These are phyloP conservation scores for Rhizopogon roseolus DNA, from an alignment of 768 basidiomycete genomes.

Conservation along the genomic window DNA sequence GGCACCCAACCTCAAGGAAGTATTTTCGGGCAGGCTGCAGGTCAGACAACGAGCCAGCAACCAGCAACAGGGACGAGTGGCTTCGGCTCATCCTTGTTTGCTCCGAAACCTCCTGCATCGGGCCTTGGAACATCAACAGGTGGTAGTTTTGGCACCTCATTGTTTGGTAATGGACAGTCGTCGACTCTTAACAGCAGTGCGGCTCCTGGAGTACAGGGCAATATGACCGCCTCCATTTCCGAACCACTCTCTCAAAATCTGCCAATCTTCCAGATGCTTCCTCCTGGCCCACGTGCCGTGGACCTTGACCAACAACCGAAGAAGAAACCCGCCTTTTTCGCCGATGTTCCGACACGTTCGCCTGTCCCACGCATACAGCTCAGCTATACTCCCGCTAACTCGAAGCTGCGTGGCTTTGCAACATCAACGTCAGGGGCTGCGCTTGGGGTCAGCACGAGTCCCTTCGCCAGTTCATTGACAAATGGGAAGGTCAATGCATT, in stretches of 20 bases:
- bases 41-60: slow-evolving; percentile 37
- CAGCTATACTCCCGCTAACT: slow-evolving; percentile 56
- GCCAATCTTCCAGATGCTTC: slow-evolving; percentile 72
- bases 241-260: slow-evolving; percentile 75
- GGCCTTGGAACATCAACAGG: slow-evolving; percentile 40
- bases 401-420: slow-evolving; percentile 69
- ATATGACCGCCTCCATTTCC: slow-evolving; percentile 81
- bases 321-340: slow-evolving; percentile 74
- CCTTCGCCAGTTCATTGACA: slow-evolving; percentile 43
- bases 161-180: slow-evolving; percentile 34
- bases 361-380: slow-evolving; percentile 61
- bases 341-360: slow-evolving; percentile 71
- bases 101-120: slow-evolving; percentile 46
- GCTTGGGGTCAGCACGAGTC: slow-evolving; percentile 27
- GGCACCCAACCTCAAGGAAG: slow-evolving; percentile 25
- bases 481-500: slow-evolving; percentile 54
- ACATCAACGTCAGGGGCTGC: slow-evolving; percentile 36
- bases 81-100: slow-evolving; percentile 46
- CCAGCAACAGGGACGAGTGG: slow-evolving; percentile 23
- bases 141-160: slow-evolving; percentile 26
- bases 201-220: slow-evolving; percentile 47
- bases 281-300: slow-evolving; percentile 61
- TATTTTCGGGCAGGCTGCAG: slow-evolving; percentile 51
- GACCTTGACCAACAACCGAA: slow-evolving; percentile 59
- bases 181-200: slow-evolving; percentile 36